These are phyloP conservation scores for Neoscytalidium dimidiatum DNA, from an alignment of 2,329 filamentous ascomycete genomes.

Conservation along the genomic window DNA sequence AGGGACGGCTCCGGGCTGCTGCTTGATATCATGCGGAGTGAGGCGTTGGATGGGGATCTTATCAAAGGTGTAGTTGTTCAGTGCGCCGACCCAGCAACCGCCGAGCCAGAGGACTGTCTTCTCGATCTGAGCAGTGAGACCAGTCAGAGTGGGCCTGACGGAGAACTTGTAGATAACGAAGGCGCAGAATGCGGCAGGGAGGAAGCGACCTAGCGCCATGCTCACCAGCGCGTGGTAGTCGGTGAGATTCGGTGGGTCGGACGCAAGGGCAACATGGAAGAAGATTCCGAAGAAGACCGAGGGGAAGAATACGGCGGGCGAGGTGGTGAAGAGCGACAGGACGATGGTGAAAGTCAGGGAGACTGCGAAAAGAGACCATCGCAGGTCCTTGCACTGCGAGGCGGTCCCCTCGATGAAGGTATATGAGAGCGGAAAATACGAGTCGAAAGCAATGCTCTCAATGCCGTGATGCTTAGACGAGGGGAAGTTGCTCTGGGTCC, in stretches of 20 bases:
- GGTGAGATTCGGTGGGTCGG: slow-evolving; percentile 74
- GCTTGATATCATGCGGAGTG: slow-evolving; percentile 83
- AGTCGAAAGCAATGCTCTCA: slow-evolving; percentile 74
- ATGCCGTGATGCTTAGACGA: slow-evolving; percentile 73
- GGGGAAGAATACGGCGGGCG: slow-evolving; percentile 81
- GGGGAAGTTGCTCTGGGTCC: slow-evolving; percentile 64
- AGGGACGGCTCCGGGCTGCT: slow-evolving; percentile 84
- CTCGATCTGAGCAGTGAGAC: slow-evolving; percentile 80
- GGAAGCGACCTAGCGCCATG: slow-evolving; percentile 74
- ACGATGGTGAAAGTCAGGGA: slow-evolving; percentile 77
- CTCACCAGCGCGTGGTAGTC: slow-evolving; percentile 74
- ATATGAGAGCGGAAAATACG: slow-evolving; percentile 86
- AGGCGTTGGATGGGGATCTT: slow-evolving; percentile 91
- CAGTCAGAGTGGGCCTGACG: slow-evolving; percentile 68
- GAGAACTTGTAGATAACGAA: slow-evolving; percentile 88
- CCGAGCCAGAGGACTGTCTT: slow-evolving; percentile 91
- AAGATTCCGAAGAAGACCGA: slow-evolving; percentile 80
- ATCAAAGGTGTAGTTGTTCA: slow-evolving; percentile 95
- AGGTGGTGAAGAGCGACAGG: slow-evolving; percentile 79
- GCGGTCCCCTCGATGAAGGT: slow-evolving; percentile 68
- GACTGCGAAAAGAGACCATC: slow-evolving; percentile 82
- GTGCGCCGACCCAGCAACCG: slow-evolving; percentile 82
- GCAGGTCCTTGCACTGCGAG: slow-evolving; percentile 72
- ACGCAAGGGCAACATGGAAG: slow-evolving; percentile 85
- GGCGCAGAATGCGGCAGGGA: slow-evolving; percentile 84